Base-by-base conservation (phyloP, 139 green algal species). In the Chlorella sp. region DNA sequence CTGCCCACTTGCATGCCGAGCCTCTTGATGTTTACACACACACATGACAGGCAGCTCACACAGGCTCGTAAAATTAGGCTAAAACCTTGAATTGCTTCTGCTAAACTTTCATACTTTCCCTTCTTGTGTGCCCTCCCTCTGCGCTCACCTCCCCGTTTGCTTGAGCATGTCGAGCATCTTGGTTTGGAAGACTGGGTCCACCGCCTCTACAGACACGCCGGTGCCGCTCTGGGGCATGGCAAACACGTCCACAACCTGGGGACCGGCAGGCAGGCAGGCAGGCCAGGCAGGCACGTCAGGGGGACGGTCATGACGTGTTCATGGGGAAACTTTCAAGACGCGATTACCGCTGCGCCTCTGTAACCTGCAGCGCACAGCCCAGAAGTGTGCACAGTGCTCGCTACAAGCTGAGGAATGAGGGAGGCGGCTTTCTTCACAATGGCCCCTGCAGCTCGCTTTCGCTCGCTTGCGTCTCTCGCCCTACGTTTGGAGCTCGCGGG, bases 111-210 rank as follows among this genome's bases (percentile, higher is more conserved):
- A n/a, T n/a, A 26, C 22, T 73, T 73, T 73, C 64, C 24, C 34
- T n/a, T n/a, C n/a, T n/a, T 12, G 9, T 32, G 0, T 80, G 16
- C 32, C 11, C 39, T 42, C 2, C 78, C 40, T 22, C 80, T 26
- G 15, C 21, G 73, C 92, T 81, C 85, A 98, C 96, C 96, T 94
- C 24, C 98, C 98, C 1, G 95, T 95, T 94, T 99, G 98, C 92
- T 99, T 99, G n/a, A 99, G 92, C 98, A 99, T 99, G 92, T 99
- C 98, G 42, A 99, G 93, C 98, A 99, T 99, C 89, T 99, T 99
- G 19, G 98, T 99, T 90, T 99, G 98, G 89, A 99, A 99, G 24
- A 99, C 98, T 0, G 98, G 98, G 89, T 99, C 98, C 39, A 99
- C 98, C 0, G 98, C 98, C 93, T 99, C 98, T 80, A 99, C 98